Base-by-base conservation (phyloP, 768 basidiomycete species). In the Cyathus striatus region DNA sequence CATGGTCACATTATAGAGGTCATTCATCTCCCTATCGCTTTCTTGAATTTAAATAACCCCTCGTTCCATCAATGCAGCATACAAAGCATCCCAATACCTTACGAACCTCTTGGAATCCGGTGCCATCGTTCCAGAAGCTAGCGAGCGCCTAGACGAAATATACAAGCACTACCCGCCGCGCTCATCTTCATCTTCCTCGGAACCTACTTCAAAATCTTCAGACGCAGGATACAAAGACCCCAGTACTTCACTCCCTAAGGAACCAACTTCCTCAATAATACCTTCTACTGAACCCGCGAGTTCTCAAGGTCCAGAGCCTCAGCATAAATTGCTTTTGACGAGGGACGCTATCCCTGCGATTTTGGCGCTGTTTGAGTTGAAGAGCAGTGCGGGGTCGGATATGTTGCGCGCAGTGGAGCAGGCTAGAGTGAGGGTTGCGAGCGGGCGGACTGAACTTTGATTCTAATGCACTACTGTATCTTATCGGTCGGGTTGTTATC, bases 1-100 rank as follows among this genome's bases (percentile, higher is more conserved):
- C 86, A 33, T 91, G 87, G 87, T 83, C 81, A 30, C 88, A 91
- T 60, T 90, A 83, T 57, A 76, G 71, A 73, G 86, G 87, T 86
- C 44, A 34, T 45, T 42, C 25, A n/a, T 6, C 21, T 17, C 14
- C 18, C 38, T 16, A 16, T 23, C 26, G 32, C 7, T 18, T 23
- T 36, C 27, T 45, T 30, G 44, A 23, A 21, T 7, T 33, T 27
- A 9, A 14, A 22, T 16, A 37, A 1, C 20, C 22, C 3, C 6
- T 38, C 16, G 4, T 6, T 14, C 18, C 43, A 23, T 30, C 23
- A 18, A 20, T 26, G 3, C 53, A 86, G 85, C 84, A 22, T 85
- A 78, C 62, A 82, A 74, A 65, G 73, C 84, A 23, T 83, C 88
- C 6, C 67, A 78, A 54, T 82, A 88, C 63, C 65, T 90, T 1